These are phyloP conservation scores for Spatholobus suberectus DNA, from an alignment of 306 rosid species.

Conservation along the genomic window DNA sequence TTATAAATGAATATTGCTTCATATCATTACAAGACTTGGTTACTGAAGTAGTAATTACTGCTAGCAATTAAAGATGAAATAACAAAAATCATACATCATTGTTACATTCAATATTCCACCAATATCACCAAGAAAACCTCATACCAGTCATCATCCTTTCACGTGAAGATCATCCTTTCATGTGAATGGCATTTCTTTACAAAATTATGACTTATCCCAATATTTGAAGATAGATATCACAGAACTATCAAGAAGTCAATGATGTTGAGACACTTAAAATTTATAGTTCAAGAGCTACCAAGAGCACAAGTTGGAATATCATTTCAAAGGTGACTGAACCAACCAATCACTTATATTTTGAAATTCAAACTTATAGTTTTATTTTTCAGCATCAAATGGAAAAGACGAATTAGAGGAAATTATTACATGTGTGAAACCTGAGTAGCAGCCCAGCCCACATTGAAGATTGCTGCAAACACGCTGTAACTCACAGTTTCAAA, in stretches of 20 bases:
- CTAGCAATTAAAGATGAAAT: not conserved
- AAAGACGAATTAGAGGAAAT: slow-evolving; percentile 36
- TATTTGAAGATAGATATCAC: not conserved
- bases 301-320: not conserved
- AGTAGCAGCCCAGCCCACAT: slow-evolving; percentile 97
- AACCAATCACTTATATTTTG: slow-evolving; percentile 13
- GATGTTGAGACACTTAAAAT: not conserved
- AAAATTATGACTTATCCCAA: not conserved
- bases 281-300: not conserved
- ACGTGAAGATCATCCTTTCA: too few relatives aligned
- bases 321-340: slow-evolving; percentile 16
- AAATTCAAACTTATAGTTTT: not conserved
- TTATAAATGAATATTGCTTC: not conserved
- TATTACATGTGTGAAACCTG: slow-evolving; percentile 97
- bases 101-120: slow-evolving; percentile 2
- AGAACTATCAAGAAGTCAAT: not conserved
- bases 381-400: slow-evolving; percentile 19
- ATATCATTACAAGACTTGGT: slow-evolving; percentile 11
- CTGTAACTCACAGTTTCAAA: slow-evolving; percentile 86
- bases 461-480: slow-evolving; percentile 88
- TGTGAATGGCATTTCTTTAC: not conserved
- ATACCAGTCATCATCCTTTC: not conserved
- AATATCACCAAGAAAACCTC: not conserved
- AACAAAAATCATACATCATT: not conserved
- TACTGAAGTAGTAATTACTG: not conserved